phyloP scores from a whole-genome alignment of 306 rosid species.

The Trichosanthes cucumerina region DNA sequence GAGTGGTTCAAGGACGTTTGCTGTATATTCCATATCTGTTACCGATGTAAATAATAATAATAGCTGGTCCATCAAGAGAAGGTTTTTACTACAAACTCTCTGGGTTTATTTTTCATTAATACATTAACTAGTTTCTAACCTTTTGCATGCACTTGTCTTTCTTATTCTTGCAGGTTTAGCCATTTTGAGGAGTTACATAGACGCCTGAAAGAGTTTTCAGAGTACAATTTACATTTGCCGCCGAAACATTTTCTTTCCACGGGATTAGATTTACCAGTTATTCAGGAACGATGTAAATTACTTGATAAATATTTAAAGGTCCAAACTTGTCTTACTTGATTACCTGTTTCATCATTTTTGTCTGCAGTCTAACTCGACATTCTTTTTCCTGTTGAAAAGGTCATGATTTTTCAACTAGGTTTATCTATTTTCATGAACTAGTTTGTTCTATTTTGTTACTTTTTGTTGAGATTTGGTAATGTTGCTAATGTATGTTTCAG shows the following conservation, averaged over 20 bases:
- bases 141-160: neutral
- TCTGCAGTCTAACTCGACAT: neutral
- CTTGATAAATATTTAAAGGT: conserved; percentile 91
- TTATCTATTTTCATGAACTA: neutral
- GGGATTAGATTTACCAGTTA: conserved; percentile 77
- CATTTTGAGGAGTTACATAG: conserved; percentile 99
- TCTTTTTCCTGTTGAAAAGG: neutral
- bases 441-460: neutral
- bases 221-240: conserved; percentile 89
- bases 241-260: conserved; percentile 94
- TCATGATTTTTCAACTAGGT: neutral
- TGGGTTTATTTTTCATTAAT: neutral
- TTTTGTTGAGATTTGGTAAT: neutral
- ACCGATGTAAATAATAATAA: conserved; percentile 75
- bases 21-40: conserved; percentile 88
- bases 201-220: conserved; percentile 80
- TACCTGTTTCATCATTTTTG: neutral
- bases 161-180: conserved; percentile 55
- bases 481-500: neutral
- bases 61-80: conserved; percentile 96
- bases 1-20: conserved; percentile 90
- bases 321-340: neutral
- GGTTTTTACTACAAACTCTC: conserved; percentile 37
- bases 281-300: conserved; percentile 76
- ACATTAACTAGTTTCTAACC: neutral